These are phyloP conservation scores for Cyathus striatus DNA, from an alignment of 768 basidiomycete genomes.

Conservation along the genomic window DNA sequence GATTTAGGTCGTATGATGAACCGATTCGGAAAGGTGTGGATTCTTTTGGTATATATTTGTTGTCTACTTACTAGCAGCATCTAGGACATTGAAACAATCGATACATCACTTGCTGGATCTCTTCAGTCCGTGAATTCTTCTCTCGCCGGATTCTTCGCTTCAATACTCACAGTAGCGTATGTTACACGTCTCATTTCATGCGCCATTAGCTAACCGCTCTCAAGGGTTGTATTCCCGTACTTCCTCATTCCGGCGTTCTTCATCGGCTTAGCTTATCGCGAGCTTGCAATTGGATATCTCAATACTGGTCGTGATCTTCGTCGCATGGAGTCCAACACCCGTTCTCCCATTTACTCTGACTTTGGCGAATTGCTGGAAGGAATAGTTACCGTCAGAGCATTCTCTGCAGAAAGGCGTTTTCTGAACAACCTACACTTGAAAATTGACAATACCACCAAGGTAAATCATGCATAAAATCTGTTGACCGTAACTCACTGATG, in stretches of 20 bases:
- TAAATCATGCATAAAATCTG: constrained; percentile 13
- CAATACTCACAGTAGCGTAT: constrained; percentile 67
- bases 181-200: constrained; percentile 15
- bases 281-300: constrained; percentile 66
- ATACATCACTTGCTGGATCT: constrained; percentile 61
- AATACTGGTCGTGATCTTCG: constrained; percentile 81
- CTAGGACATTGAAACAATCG: constrained; percentile 84
- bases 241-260: constrained; percentile 76
- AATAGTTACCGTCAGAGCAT: constrained; percentile 88
- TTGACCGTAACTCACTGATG: neutral
- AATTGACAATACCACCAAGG: constrained; percentile 74
- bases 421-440: constrained; percentile 68
- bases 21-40: constrained; percentile 64
- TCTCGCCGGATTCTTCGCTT: constrained; percentile 70
- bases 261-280: constrained; percentile 70
- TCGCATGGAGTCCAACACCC: constrained; percentile 85
- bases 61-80: neutral
- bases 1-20: constrained; percentile 74
- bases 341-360: constrained; percentile 80
- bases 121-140: constrained; percentile 75
- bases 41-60: constrained; percentile 2
- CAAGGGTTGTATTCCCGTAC: constrained; percentile 67
- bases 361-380: constrained; percentile 83
- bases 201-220: constrained; percentile 1
- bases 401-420: constrained; percentile 77